phyloP scores from a whole-genome alignment of 305 asterid species.

The Nicotiana rustica region DNA sequence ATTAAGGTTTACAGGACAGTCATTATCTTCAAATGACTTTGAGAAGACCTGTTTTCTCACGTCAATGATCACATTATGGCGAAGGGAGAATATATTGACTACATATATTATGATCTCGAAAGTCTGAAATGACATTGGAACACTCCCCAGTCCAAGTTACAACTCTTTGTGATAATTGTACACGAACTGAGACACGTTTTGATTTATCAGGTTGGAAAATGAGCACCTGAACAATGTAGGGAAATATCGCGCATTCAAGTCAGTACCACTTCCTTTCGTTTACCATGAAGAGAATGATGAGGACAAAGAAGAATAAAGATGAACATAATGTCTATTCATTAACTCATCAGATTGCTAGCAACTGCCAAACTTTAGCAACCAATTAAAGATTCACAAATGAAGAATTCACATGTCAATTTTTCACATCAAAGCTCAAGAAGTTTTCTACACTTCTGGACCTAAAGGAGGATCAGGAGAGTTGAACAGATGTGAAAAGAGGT shows the following conservation, averaged over 20 bases:
- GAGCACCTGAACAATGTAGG: slow-evolving; percentile 87
- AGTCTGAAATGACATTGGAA: not conserved
- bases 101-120: not conserved
- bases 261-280: slow-evolving; percentile 81
- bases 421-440: slow-evolving; percentile 14
- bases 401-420: slow-evolving; percentile 4
- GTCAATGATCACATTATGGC: too few relatives aligned
- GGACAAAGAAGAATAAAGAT: slow-evolving; percentile 14
- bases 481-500: not conserved
- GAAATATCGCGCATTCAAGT: slow-evolving; percentile 79
- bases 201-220: slow-evolving; percentile 73
- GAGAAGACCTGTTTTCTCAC: not conserved
- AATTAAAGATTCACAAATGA: not conserved
- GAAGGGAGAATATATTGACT: too few relatives aligned
- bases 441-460: not conserved
- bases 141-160: not conserved
- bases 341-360: not conserved
- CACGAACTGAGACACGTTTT: not conserved
- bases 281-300: slow-evolving; percentile 52
- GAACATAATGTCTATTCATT: not conserved
- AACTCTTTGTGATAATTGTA: not conserved
- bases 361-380: not conserved
- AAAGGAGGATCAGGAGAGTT: not conserved
- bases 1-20: too few relatives aligned
- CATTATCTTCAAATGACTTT: not conserved